A percentile compares a stretch with the other conserved stretches of the same genome.
Conservation (phyloP, 306 rosid species). For the Prunus armeniaca region DNA sequence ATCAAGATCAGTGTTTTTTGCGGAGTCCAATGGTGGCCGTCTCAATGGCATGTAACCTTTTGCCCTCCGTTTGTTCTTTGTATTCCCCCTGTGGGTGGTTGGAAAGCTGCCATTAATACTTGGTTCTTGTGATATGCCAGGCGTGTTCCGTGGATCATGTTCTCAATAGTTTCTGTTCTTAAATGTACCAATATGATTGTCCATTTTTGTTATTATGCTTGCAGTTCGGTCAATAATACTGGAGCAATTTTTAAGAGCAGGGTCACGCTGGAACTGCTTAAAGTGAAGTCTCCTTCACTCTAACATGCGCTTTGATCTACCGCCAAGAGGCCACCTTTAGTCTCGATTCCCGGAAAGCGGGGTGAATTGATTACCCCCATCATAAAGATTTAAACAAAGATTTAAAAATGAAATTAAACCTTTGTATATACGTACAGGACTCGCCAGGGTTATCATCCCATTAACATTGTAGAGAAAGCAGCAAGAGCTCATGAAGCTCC, state of each 20-base stretch:
- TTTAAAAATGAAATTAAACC: conserved; percentile 12
- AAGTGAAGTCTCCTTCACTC: conserved; percentile 76
- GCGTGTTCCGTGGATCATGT: conserved; percentile 56
- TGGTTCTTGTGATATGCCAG: conserved; percentile 60
- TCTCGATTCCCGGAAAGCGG: conserved; percentile 90
- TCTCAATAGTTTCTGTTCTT: conserved; percentile 61
- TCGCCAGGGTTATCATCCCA: conserved; percentile 82
- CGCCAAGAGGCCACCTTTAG: conserved; percentile 95
- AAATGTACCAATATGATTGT: conserved; percentile 64
- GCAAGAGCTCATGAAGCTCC: conserved; percentile 89
- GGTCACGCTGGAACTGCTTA: conserved; percentile 53
- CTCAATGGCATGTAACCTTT: conserved; percentile 64
- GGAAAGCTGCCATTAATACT: conserved; percentile 45
- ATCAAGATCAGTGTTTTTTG: conserved; percentile 53
- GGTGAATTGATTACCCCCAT: conserved; percentile 35
- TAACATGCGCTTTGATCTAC: conserved; percentile 85
- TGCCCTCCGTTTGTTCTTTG: conserved; percentile 80
- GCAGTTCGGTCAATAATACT: conserved; percentile 91
- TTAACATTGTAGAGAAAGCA: conserved; percentile 93
- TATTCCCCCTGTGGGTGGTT: conserved; percentile 55
- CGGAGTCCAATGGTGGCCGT: conserved; percentile 55
- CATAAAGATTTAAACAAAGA: conserved; percentile 28
- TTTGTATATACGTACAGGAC: conserved; percentile 59
- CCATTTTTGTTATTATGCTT: conserved; percentile 82
- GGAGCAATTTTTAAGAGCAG: conserved; percentile 53